Evolutionary conservation across 495 filamentous ascomycete genomes (phyloP).

Genomic region (Aspergillus bertholletiae): DNA sequence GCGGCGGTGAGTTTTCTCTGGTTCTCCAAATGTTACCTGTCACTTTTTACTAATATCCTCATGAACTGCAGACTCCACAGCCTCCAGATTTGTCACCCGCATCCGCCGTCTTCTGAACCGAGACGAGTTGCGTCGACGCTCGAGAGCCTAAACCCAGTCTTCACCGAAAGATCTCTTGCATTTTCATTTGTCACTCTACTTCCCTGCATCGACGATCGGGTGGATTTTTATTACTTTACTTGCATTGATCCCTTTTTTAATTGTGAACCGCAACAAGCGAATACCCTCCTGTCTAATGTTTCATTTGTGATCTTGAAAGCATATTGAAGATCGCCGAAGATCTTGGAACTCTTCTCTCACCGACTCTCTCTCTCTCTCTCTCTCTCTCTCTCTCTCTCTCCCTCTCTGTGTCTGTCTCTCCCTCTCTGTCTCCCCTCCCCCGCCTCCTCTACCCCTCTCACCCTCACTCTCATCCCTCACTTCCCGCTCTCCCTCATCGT

Average conservation of each 20-base stretch:
- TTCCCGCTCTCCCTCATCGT: no score
- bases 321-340: neutral
- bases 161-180: neutral
- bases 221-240: slow-evolving; percentile 1
- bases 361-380: neutral
- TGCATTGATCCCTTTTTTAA: neutral
- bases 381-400: no score
- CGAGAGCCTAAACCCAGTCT: slow-evolving; percentile 2
- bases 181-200: slow-evolving; percentile 3
- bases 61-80: slow-evolving; percentile 13
- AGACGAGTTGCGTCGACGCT: slow-evolving; percentile 23
- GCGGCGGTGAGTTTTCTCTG: slow-evolving; percentile 23
- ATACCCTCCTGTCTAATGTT: slow-evolving; percentile 9
- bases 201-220: neutral
- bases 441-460: no score
- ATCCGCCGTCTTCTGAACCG: slow-evolving; percentile 31
- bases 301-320: slow-evolving; percentile 6
- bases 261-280: slow-evolving; percentile 3
- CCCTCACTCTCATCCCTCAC: no score
- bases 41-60: slow-evolving; percentile 1
- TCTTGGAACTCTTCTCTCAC: neutral
- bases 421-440: no score
- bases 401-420: no score
- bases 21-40: slow-evolving; percentile 3
- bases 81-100: slow-evolving; percentile 28